Evolutionary conservation across 345 rosid species (phyloP), one percentile per base, ranked within the genome.

Genomic region (Populus ilicifolia): DNA sequence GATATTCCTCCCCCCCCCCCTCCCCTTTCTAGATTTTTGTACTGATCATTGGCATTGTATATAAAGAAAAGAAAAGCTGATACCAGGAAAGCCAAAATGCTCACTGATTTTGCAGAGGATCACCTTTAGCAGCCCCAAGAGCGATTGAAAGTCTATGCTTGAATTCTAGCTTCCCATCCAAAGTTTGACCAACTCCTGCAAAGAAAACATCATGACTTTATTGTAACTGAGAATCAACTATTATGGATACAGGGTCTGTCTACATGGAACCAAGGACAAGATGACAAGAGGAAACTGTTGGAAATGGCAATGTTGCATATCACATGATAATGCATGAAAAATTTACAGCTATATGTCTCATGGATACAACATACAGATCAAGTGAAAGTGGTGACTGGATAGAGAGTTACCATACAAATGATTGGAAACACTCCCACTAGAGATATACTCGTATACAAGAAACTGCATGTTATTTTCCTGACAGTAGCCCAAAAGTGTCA

Each of bases 71-170:
- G 85, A 84, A 84, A 86, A 87, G 83, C 80, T 61, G 85, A 88
- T 84, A 88, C 89, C 89, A 81, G 87, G 89, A 92, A 90, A 89
- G 88, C 92, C 89, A 86, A 87, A 87, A 90, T 86, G 90, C 90
- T 90, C 92, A 88, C 90, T 88, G 90, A 83, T 87, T 90, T 91
- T 87, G 93, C 87, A 89, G 81, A 89, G 81, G 89, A 87, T 87
- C 93, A 96, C 99, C 99, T 96, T 87, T 93, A 86, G 97, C 98
- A 72, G 99, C 94, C 90, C 91, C 96, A 56, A 87, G 89, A 86
- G 99, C 90, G 78, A 95, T 86, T 17, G 93, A 75, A 82, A 95
- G 98, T 83, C 99, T 88, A 81, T 84, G 85, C 86, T 93, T 96
- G 94, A 96, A 96, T 80, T 96, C 99, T 83, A 93, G 89, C 87